Evolutionary conservation across 495 filamentous ascomycete genomes (phyloP).

Genomic region (Thermochaetoides thermophila): DNA sequence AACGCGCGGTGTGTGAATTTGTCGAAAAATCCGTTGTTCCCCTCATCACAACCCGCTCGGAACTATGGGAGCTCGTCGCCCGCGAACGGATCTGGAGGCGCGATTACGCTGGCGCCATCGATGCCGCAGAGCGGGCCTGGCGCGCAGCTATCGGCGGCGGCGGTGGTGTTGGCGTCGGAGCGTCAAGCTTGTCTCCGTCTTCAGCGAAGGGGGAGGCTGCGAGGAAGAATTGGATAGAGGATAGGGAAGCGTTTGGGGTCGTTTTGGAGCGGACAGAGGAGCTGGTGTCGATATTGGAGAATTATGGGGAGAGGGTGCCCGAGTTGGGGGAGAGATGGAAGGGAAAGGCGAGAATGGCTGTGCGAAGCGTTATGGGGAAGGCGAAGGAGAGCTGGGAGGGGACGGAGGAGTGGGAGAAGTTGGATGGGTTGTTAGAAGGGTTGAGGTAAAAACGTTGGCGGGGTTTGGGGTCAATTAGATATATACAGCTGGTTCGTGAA

Average conservation of each 20-base stretch:
- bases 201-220: conserved; percentile 12
- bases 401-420: conserved; percentile 48
- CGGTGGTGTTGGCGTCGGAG: conserved; percentile 22
- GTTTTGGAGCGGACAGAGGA: conserved; percentile 51
- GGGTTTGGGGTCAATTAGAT: background rate
- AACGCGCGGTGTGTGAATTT: conserved; percentile 49
- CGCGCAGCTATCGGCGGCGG: conserved; percentile 45
- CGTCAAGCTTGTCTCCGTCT: conserved; percentile 5
- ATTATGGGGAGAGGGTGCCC: conserved; percentile 36
- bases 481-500: background rate
- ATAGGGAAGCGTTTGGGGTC: conserved; percentile 37
- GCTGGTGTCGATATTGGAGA: conserved; percentile 51
- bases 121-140: conserved; percentile 82
- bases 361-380: conserved; percentile 66
- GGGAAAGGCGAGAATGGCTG: conserved; percentile 72
- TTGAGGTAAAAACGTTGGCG: conserved; percentile 34
- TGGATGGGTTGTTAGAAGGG: conserved; percentile 46
- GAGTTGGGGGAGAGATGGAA: conserved; percentile 57
- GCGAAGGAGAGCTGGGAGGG: conserved; percentile 76
- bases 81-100: conserved; percentile 55
- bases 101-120: conserved; percentile 54
- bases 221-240: conserved; percentile 28
- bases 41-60: conserved; percentile 63
- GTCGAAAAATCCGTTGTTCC: conserved; percentile 59
- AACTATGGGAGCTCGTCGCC: conserved; percentile 60